Conservation (phyloP, 257 asterid species). For the Datura wrightii region DNA sequence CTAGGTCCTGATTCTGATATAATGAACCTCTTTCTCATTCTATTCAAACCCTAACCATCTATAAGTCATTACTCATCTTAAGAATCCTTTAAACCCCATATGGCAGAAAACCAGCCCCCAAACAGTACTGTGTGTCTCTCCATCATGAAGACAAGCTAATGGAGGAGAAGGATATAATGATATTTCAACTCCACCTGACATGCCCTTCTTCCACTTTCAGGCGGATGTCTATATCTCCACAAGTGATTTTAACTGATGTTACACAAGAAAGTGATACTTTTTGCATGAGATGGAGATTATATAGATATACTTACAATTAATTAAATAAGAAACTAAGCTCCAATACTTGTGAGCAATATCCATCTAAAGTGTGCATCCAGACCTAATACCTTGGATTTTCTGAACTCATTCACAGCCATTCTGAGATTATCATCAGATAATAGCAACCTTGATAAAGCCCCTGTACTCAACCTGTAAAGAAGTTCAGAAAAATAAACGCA, state of each 20-base stretch:
- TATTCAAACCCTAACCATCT: slow-evolving; percentile 23
- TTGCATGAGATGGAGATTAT: neutral
- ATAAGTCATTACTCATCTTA: neutral
- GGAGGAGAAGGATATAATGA: neutral
- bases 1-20: neutral
- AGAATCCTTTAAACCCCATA: neutral
- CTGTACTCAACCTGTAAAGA: slow-evolving; percentile 80
- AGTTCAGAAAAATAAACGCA: neutral
- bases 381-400: slow-evolving; percentile 82
- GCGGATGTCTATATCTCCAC: slow-evolving; percentile 8
- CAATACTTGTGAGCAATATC: neutral
- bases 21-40: neutral
- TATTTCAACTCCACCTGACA: neutral
- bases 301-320: slow-evolving; percentile 1
- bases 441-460: slow-evolving; percentile 87
- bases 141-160: neutral
- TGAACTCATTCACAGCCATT: slow-evolving; percentile 80
- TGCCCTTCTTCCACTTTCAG: slow-evolving; percentile 5
- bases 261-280: neutral
- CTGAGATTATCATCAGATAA: slow-evolving; percentile 89
- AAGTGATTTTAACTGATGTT: neutral
- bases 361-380: neutral
- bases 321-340: neutral
- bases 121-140: neutral
- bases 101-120: no score